Evolutionary conservation across 1,284 basidiomycete genomes (phyloP).

Genomic region (Apiotrichum montevideense): DNA sequence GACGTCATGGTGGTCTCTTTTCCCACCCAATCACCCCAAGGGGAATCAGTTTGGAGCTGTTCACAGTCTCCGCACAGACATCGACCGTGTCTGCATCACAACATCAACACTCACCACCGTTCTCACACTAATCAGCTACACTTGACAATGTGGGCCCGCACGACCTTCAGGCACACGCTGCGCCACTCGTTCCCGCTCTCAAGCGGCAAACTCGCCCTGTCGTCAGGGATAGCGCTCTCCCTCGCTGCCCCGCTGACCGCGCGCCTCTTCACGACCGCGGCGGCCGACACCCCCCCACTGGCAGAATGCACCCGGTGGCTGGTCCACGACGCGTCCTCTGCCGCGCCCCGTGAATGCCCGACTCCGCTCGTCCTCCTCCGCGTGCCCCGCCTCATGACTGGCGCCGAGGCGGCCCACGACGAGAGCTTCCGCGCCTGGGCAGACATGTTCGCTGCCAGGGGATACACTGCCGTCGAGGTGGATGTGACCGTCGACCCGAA

Average conservation of each 20-base stretch:
- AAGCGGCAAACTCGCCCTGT: background rate
- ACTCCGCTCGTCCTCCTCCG: conserved; percentile 37
- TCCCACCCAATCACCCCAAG: too few species aligned
- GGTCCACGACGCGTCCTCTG: conserved; percentile 23
- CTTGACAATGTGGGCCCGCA: background rate
- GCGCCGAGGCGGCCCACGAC: background rate
- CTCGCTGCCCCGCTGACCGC: background rate
- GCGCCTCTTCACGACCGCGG: background rate
- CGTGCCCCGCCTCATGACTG: conserved; percentile 19
- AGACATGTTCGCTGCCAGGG: conserved; percentile 54
- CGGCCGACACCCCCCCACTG: background rate
- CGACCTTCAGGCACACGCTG: background rate
- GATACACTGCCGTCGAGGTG: conserved; percentile 57
- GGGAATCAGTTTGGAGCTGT: too few species aligned
- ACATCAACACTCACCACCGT: too few species aligned
- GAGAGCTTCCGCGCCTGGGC: conserved; percentile 41
- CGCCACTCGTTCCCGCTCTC: background rate
- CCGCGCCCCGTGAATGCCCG: conserved; percentile 34
- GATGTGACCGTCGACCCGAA: conserved; percentile 47
- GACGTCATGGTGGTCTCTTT: too few species aligned
- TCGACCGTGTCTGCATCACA: too few species aligned
- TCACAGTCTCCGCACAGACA: too few species aligned
- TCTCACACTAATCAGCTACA: too few species aligned
- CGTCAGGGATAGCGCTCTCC: background rate
- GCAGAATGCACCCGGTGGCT: conserved; percentile 29